A percentile compares a stretch with the other conserved stretches of the same genome.
Evolutionary conservation across 2,329 filamentous ascomycete species (phyloP).

Genomic region (Ceratocystiopsis brevicomis): DNA sequence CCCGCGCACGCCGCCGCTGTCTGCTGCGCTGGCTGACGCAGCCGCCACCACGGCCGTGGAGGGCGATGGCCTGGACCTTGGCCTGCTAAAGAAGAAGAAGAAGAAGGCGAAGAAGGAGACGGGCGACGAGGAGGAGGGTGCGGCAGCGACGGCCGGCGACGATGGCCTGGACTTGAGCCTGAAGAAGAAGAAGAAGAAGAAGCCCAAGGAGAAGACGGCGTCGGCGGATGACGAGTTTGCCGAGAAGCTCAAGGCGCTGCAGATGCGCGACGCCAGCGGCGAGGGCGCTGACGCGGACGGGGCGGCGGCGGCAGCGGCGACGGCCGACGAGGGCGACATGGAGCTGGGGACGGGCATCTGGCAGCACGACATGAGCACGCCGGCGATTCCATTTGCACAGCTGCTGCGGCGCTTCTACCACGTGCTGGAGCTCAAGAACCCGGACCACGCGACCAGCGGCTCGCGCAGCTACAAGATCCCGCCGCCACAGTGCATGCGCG

Average conservation of each 20-base stretch:
- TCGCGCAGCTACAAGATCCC: slow-evolving; percentile 98
- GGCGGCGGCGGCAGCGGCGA: slow-evolving; percentile 32
- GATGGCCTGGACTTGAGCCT: slow-evolving; percentile 31
- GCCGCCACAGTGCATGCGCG: slow-evolving; percentile 91
- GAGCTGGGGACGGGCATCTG: slow-evolving; percentile 80
- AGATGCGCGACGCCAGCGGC: slow-evolving; percentile 26
- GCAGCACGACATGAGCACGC: slow-evolving; percentile 58
- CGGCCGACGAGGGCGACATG: slow-evolving; percentile 50
- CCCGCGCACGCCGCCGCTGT: slow-evolving; percentile 42
- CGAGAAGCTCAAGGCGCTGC: slow-evolving; percentile 41
- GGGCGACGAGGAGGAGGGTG: slow-evolving; percentile 26
- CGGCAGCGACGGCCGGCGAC: slow-evolving; percentile 42
- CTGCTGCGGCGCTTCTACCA: slow-evolving; percentile 87
- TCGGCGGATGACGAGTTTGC: slow-evolving; percentile 38
- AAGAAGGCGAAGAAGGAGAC: slow-evolving; percentile 32
- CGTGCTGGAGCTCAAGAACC: slow-evolving; percentile 87
- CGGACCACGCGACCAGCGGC: slow-evolving; percentile 76
- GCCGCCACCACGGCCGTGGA: slow-evolving; percentile 17
- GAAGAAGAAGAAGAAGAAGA: slow-evolving; percentile 71
- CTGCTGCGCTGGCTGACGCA: slow-evolving; percentile 27
- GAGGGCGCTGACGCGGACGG: slow-evolving; percentile 24
- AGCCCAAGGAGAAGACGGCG: slow-evolving; percentile 13
- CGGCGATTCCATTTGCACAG: slow-evolving; percentile 63
- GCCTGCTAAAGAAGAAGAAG: slow-evolving; percentile 40
- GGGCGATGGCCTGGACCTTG: slow-evolving; percentile 46